These are phyloP conservation scores for Leccinum colubrinum DNA, from an alignment of 1,284 basidiomycete genomes.

Conservation along the genomic window DNA sequence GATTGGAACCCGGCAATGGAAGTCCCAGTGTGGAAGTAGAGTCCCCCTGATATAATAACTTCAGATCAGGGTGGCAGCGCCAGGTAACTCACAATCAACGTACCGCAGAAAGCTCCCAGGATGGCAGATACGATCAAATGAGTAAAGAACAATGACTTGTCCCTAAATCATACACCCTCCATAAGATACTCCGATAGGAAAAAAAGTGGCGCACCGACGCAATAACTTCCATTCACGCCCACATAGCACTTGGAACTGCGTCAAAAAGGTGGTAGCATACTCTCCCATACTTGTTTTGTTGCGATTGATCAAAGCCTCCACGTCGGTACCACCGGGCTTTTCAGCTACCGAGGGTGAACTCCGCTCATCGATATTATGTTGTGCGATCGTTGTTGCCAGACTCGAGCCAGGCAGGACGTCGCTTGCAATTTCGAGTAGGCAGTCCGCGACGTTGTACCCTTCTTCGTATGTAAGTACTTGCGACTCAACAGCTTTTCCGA, in stretches of 20 bases:
- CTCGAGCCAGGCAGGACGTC: conserved; percentile 51
- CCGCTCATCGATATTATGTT: conserved; percentile 16
- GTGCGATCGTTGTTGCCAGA: conserved; percentile 7
- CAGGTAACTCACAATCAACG: conserved; percentile 16
- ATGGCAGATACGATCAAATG: conserved; percentile 70
- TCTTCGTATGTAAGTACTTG: conserved; percentile 46
- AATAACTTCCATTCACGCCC: conserved; percentile 84
- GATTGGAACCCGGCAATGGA: conserved; percentile 92
- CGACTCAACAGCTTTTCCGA: conserved; percentile 34
- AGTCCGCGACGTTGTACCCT: conserved; percentile 89
- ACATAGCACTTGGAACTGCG: conserved; percentile 78
- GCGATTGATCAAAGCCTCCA: conserved; percentile 22
- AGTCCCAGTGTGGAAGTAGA: conserved; percentile 77
- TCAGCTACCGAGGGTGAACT: conserved; percentile 12
- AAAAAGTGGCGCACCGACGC: conserved; percentile 46
- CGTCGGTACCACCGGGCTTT: conserved; percentile 18
- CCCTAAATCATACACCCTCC: conserved; percentile 41
- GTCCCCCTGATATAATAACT: conserved; percentile 52
- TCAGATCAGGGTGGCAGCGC: conserved; percentile 5
- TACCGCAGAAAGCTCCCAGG: conserved; percentile 79
- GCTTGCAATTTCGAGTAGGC: conserved; percentile 82
- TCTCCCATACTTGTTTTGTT: conserved; percentile 11
- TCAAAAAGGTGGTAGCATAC: conserved; percentile 80
- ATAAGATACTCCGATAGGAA: not conserved
- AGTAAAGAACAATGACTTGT: conserved; percentile 78